Evolutionary conservation across 1,139 yeast species (phyloP).

Genomic region (Protomyces arabidopsidicola): DNA sequence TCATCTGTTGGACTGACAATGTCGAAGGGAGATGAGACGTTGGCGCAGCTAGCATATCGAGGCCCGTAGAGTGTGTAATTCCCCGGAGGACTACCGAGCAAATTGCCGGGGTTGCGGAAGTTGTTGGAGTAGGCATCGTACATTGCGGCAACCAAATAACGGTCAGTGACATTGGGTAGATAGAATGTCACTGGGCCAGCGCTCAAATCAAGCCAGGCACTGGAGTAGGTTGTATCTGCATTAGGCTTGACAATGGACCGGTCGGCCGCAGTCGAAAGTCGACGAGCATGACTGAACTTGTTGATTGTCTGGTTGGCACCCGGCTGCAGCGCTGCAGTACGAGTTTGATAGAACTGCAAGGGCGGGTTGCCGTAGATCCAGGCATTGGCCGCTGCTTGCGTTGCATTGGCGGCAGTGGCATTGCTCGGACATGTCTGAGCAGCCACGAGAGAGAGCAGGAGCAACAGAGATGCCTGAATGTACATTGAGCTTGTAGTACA

Average conservation of each 20-base stretch:
- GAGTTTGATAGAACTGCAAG: background rate
- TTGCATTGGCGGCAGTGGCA: background rate
- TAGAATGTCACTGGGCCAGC: background rate
- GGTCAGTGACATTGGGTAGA: background rate
- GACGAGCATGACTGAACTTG: background rate
- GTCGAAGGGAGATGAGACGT: background rate
- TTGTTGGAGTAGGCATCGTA: conserved; percentile 3
- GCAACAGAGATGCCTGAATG: too few relatives aligned
- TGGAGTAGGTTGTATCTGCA: conserved; percentile 1
- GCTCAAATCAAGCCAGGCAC: background rate
- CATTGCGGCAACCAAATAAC: conserved; percentile 1
- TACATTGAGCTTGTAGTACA: too few relatives aligned
- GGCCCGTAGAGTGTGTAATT: background rate
- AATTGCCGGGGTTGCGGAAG: background rate
- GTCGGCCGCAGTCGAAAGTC: background rate
- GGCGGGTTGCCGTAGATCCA: background rate
- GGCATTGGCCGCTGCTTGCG: background rate
- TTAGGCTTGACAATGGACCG: background rate
- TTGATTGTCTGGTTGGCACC: background rate
- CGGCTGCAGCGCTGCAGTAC: background rate
- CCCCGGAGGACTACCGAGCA: background rate
- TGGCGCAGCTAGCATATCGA: background rate
- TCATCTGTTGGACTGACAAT: background rate
- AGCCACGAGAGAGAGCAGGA: background rate
- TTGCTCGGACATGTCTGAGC: background rate